phyloP scores from a whole-genome alignment of 129 eudicot species.

The Flaveria sonorensis region DNA sequence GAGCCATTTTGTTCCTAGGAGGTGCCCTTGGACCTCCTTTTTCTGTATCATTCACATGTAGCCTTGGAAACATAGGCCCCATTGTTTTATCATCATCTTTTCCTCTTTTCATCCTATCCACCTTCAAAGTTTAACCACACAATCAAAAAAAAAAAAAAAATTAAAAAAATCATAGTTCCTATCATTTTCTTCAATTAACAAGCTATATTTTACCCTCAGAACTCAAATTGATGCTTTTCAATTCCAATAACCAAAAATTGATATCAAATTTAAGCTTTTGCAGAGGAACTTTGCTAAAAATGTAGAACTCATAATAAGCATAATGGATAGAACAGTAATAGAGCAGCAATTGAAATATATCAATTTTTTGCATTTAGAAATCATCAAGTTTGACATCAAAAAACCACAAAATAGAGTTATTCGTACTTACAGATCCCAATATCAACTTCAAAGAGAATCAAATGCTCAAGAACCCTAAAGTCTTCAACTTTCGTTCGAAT shows the following conservation, averaged over 20 bases:
- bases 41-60: slow-evolving; percentile 93
- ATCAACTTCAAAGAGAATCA: slow-evolving; percentile 20
- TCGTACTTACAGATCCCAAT: slow-evolving; percentile 25
- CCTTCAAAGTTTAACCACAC: slow-evolving; percentile 28
- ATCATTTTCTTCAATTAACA: not conserved
- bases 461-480: slow-evolving; percentile 18
- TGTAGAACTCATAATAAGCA: not conserved
- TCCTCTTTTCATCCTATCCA: slow-evolving; percentile 72
- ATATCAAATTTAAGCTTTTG: slow-evolving; percentile 10
- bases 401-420: not conserved
- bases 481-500: not conserved
- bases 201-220: too few species aligned
- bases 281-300: not conserved
- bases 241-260: not conserved
- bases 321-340: not conserved
- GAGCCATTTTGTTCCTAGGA: slow-evolving; percentile 99
- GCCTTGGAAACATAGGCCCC: slow-evolving; percentile 99
- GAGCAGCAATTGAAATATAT: not conserved
- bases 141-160: not conserved
- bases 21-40: slow-evolving; percentile 99
- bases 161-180: not conserved
- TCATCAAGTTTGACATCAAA: not conserved
- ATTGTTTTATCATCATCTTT: slow-evolving; percentile 76
- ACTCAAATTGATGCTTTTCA: not conserved
- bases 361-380: too few species aligned